Conservation (phyloP, 164 flowering plant genomes). For the Buxus sempervirens region DNA sequence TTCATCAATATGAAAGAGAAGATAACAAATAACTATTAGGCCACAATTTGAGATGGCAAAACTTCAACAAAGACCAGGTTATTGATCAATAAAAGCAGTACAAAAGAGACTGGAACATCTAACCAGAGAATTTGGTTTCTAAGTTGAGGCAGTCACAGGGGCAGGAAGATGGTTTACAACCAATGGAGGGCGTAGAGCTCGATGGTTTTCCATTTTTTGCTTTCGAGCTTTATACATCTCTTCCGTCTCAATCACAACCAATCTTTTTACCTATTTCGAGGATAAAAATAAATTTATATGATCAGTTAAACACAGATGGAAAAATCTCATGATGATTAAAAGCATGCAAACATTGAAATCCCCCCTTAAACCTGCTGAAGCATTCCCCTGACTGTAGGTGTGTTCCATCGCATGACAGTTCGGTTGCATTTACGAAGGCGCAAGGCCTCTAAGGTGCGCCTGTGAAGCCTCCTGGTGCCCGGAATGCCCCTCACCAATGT, state of each 20-base stretch:
- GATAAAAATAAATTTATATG: neutral
- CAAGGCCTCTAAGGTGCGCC: slow-evolving; percentile 81
- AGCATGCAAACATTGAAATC: neutral
- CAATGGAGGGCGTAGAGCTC: slow-evolving; percentile 72
- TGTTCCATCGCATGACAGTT: slow-evolving; percentile 82
- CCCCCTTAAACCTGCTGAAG: slow-evolving; percentile 64
- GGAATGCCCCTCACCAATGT: slow-evolving; percentile 41
- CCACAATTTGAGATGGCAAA: too few species aligned
- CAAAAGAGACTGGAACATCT: too few species aligned
- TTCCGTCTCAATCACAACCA: slow-evolving; percentile 84
- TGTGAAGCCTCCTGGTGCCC: slow-evolving; percentile 64
- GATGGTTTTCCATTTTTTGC: slow-evolving; percentile 49
- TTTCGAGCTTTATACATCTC: slow-evolving; percentile 89
- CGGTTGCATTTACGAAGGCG: slow-evolving; percentile 76
- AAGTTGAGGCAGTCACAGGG: slow-evolving; percentile 36
- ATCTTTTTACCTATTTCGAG: slow-evolving; percentile 68
- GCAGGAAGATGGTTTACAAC: slow-evolving; percentile 51
- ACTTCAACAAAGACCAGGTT: too few species aligned
- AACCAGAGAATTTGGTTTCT: slow-evolving; percentile 19
- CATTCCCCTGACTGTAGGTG: slow-evolving; percentile 93
- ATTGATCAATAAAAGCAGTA: too few species aligned
- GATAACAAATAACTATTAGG: too few species aligned
- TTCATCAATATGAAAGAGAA: too few species aligned
- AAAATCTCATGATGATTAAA: neutral
- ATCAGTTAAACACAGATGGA: neutral